These are phyloP conservation scores for Incumbomyces delicatus DNA, from an alignment of 2,329 filamentous ascomycete species.

Conservation along the genomic window DNA sequence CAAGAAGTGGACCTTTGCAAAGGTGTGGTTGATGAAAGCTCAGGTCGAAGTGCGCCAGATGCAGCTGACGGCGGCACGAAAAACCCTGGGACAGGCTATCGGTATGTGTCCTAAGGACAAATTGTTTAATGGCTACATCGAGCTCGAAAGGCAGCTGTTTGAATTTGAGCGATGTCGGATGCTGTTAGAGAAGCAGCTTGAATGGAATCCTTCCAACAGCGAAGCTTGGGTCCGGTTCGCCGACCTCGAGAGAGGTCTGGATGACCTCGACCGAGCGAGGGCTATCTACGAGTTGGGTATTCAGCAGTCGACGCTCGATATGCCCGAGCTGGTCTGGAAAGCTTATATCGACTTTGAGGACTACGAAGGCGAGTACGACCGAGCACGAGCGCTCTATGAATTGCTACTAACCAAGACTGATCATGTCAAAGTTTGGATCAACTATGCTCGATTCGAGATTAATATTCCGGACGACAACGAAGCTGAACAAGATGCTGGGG, in stretches of 20 bases:
- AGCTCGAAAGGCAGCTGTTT: slow-evolving; percentile 84
- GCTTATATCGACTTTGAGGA: slow-evolving; percentile 98
- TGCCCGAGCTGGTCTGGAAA: slow-evolving; percentile 97
- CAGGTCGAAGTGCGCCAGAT: slow-evolving; percentile 87
- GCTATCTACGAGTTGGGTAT: slow-evolving; percentile 91
- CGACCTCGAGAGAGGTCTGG: slow-evolving; percentile 80
- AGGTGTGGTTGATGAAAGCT: slow-evolving; percentile 88
- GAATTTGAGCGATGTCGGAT: slow-evolving; percentile 87
- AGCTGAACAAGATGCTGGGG: slow-evolving; percentile 45
- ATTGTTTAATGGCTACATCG: slow-evolving; percentile 86
- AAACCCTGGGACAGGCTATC: slow-evolving; percentile 79
- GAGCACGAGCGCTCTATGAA: slow-evolving; percentile 75
- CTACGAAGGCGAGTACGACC: slow-evolving; percentile 82
- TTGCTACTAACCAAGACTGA: slow-evolving; percentile 87
- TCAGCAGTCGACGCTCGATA: slow-evolving; percentile 72
- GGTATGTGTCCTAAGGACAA: slow-evolving; percentile 95
- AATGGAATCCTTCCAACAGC: slow-evolving; percentile 82
- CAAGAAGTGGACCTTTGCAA: slow-evolving; percentile 95
- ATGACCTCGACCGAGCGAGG: slow-evolving; percentile 77
- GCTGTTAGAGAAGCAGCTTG: slow-evolving; percentile 86
- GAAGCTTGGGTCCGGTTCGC: slow-evolving; percentile 96
- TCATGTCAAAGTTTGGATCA: slow-evolving; percentile 98
- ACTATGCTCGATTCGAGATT: slow-evolving; percentile 96
- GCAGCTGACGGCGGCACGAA: slow-evolving; percentile 69
- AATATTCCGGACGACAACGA: slow-evolving; percentile 70